A percentile compares a stretch with the other conserved stretches of the same genome.
These are phyloP conservation scores for Sporothrix phasma DNA, from an alignment of 2,329 filamentous ascomycete species.

Conservation along the genomic window DNA sequence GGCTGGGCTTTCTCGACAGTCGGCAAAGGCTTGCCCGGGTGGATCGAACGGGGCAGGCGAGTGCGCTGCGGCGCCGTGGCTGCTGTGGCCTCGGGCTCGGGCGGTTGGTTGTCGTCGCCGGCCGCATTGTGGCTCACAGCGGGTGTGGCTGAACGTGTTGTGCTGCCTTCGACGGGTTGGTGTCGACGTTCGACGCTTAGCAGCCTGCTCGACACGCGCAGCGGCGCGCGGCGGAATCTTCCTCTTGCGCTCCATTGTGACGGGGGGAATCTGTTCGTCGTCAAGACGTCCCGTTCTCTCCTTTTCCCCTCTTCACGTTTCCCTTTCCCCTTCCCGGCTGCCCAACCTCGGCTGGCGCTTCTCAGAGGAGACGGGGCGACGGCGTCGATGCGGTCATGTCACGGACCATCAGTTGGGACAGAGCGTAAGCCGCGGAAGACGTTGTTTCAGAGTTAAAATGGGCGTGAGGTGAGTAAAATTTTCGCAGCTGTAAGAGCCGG, in stretches of 20 bases:
- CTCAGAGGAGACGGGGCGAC: constrained; percentile 14
- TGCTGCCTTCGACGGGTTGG: constrained; percentile 32
- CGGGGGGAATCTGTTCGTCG: neutral
- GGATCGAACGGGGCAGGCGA: constrained; percentile 52
- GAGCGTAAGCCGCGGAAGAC: neutral
- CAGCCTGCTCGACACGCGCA: constrained; percentile 48
- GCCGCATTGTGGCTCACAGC: constrained; percentile 24
- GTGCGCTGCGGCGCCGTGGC: constrained; percentile 29
- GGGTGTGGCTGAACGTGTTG: constrained; percentile 39
- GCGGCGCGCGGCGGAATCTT: constrained; percentile 54
- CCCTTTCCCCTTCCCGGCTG: too few relatives aligned
- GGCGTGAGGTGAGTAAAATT: neutral
- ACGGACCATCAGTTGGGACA: constrained; percentile 8
- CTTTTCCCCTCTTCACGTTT: neutral
- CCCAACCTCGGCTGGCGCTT: neutral
- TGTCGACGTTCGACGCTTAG: constrained; percentile 50
- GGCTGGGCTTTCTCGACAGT: constrained; percentile 59
- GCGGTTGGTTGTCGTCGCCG: constrained; percentile 26
- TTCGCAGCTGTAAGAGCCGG: neutral
- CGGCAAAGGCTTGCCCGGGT: constrained; percentile 58
- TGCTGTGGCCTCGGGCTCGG: neutral
- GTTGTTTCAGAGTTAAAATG: neutral
- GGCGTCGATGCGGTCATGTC: constrained; percentile 14
- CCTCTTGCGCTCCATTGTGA: constrained; percentile 53
- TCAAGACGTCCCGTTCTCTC: neutral